A percentile compares a stretch with the other conserved stretches of the same genome.
These are phyloP conservation scores for Pythium dissotocum DNA, from an alignment of 352 stramenopile genomes.

Conservation along the genomic window DNA sequence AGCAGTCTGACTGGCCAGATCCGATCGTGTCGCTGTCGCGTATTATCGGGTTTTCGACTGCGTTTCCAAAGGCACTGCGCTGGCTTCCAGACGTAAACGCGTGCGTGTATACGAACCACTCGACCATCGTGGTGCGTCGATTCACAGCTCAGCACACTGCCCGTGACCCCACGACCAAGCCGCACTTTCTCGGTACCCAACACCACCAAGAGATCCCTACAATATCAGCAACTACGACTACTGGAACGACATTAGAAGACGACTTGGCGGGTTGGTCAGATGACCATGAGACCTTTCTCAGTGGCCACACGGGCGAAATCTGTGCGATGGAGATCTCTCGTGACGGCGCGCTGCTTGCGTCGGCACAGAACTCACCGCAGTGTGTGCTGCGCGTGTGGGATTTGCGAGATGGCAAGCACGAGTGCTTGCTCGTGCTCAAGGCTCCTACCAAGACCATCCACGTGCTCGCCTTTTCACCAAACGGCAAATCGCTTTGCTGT, in stretches of 20 bases:
- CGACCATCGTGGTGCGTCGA: conserved; percentile 62
- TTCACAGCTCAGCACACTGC: conserved; percentile 9
- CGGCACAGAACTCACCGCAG: conserved; percentile 36
- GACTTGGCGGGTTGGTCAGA: conserved; percentile 5
- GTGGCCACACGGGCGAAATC: conserved; percentile 28
- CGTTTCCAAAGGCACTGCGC: conserved; percentile 41
- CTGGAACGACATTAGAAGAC: not conserved
- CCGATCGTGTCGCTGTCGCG: conserved; percentile 59
- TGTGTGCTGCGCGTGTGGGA: conserved; percentile 59
- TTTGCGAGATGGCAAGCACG: conserved; percentile 28
- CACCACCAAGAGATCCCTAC: conserved; percentile 8
- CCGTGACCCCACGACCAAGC: not conserved
- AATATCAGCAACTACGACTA: not conserved
- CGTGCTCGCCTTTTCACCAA: conserved; percentile 48
- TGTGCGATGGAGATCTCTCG: conserved; percentile 41
- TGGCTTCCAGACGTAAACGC: conserved; percentile 48
- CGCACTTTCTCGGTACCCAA: not conserved
- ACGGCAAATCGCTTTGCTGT: conserved; percentile 38
- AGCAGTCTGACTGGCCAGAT: conserved; percentile 56
- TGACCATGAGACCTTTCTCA: conserved; percentile 29
- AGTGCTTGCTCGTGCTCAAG: conserved; percentile 51
- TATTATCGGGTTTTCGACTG: conserved; percentile 65
- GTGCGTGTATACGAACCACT: conserved; percentile 65
- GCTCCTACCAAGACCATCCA: conserved; percentile 48
- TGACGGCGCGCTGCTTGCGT: conserved; percentile 46